Conservation (phyloP, 2,329 filamentous ascomycete species). For the Pseudogymnoascus sp. region DNA sequence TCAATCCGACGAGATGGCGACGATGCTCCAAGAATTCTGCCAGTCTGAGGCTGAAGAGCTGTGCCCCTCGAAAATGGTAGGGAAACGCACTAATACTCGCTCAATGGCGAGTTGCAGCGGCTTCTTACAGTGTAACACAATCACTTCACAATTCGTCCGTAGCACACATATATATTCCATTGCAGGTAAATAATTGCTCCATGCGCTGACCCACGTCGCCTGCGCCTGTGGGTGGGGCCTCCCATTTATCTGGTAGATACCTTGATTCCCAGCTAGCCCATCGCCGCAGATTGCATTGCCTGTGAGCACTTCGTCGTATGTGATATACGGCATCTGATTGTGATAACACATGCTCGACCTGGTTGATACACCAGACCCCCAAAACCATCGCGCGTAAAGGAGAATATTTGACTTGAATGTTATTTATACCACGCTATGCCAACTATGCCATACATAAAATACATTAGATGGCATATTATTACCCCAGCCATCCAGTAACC, state of each 20-base stretch:
- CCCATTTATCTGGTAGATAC: not conserved
- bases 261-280: not conserved
- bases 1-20: not conserved
- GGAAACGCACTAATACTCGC: not conserved
- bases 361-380: not conserved
- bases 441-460: not conserved
- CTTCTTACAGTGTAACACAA: not conserved
- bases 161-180: not conserved
- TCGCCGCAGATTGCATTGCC: not conserved
- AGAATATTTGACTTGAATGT: not conserved
- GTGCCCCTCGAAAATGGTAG: not conserved
- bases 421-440: not conserved
- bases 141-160: not conserved
- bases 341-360: not conserved
- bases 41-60: not conserved
- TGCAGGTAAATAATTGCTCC: not conserved
- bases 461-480: not conserved
- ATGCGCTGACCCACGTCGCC: not conserved
- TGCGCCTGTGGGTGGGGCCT: not conserved
- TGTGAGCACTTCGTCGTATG: not conserved
- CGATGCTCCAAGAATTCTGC: not conserved
- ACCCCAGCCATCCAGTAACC: not conserved
- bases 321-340: not conserved
- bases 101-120: not conserved
- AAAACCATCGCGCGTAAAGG: not conserved